phyloP scores from a whole-genome alignment of 805 yeast genomes.

The Saccharomycopsis synnaedendra region DNA sequence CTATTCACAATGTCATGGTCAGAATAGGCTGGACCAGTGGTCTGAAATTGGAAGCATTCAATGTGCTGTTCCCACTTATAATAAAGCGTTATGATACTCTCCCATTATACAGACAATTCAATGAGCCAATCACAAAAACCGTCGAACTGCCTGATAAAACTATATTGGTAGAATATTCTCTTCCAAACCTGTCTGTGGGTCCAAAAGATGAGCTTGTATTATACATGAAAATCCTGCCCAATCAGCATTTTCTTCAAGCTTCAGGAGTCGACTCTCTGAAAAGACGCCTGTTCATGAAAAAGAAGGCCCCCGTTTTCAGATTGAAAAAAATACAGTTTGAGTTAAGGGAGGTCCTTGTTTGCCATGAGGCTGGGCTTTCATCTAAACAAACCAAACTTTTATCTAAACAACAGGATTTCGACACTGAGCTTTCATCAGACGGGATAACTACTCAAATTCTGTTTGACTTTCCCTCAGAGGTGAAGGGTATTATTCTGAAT shows the following conservation, averaged over 20 bases:
- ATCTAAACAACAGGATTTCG: constrained; percentile 25
- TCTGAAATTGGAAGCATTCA: constrained; percentile 10
- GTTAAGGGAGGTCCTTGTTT: constrained; percentile 41
- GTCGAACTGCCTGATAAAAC: constrained; percentile 37
- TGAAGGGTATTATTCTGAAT: constrained; percentile 7
- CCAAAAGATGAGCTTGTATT: constrained; percentile 39
- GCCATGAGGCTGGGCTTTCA: constrained; percentile 35
- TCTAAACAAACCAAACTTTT: constrained; percentile 35
- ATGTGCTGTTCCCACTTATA: constrained; percentile 35
- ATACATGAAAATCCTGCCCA: constrained; percentile 30
- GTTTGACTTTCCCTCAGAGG: constrained; percentile 16
- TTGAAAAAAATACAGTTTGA: constrained; percentile 37
- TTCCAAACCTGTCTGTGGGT: constrained; percentile 47
- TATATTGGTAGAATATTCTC: constrained; percentile 31
- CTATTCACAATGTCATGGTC: constrained; percentile 34
- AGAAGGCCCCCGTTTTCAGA: constrained; percentile 21
- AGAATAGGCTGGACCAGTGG: constrained; percentile 17
- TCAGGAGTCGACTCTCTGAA: constrained; percentile 11
- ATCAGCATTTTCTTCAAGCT: constrained; percentile 18
- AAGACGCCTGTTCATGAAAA: constrained; percentile 16
- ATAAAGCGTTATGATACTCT: constrained; percentile 46
- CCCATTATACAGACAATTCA: constrained; percentile 44
- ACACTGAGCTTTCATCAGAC: constrained; percentile 21
- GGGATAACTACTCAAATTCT: constrained; percentile 19
- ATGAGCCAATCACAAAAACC: constrained; percentile 36